Percentiles rank a stretch among this genome's conserved stretches.
phyloP scores from a whole-genome alignment of 192 early-diverging fungal genomes.

The Piromyces sp. region DNA sequence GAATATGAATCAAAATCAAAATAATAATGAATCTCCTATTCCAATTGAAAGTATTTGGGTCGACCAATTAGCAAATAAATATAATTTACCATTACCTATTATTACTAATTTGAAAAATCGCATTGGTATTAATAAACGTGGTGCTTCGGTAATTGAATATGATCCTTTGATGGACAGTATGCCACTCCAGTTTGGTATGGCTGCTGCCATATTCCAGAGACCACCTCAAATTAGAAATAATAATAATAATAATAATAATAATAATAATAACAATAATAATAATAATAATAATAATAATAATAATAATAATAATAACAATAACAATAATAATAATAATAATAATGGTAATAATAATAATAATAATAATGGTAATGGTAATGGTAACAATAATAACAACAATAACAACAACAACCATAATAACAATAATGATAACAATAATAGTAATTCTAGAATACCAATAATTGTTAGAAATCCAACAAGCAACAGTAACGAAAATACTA shows the following conservation, averaged over 20 bases:
- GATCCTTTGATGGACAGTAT: background rate
- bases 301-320: background rate
- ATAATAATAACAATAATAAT: background rate
- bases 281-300: background rate
- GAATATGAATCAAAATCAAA: no score
- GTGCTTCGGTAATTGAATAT: background rate
- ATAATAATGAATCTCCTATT: background rate
- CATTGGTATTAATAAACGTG: background rate
- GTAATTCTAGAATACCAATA: background rate
- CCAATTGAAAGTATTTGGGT: background rate
- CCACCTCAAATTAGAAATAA: background rate
- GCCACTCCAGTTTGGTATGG: background rate
- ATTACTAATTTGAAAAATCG: background rate
- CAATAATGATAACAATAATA: background rate
- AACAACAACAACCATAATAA: background rate
- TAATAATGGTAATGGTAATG: background rate
- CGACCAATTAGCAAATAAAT: background rate
- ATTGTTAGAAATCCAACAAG: background rate
- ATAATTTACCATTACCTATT: background rate
- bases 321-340: background rate
- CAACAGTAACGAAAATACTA: background rate
- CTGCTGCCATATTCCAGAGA: background rate
- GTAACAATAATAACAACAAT: background rate
- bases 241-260: background rate
- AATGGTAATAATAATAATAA: background rate